phyloP scores from a whole-genome alignment of 169 alveolate species.

The Cryptosporidium canis region DNA sequence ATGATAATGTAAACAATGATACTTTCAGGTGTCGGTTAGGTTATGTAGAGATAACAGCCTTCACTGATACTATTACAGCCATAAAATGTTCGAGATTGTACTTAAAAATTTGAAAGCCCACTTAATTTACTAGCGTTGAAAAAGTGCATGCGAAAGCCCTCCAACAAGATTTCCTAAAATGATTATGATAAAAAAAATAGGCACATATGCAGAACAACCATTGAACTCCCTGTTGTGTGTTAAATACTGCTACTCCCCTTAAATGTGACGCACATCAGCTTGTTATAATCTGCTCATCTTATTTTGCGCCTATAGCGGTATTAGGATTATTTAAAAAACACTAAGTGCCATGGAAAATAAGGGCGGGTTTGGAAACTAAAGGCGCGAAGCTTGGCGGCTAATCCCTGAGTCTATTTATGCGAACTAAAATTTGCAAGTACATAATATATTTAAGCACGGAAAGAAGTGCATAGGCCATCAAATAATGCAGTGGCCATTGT shows the following conservation, averaged over 20 bases:
- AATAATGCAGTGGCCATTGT: constrained; percentile 55
- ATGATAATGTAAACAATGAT: too few species aligned
- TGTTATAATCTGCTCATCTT: neutral
- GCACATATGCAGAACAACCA: neutral
- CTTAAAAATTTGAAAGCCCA: neutral
- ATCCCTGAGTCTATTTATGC: constrained; percentile 50
- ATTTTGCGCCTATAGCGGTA: constrained; percentile 52
- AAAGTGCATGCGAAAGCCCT: neutral
- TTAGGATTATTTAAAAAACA: neutral
- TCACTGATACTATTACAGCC: neutral
- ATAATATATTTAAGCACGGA: constrained; percentile 19
- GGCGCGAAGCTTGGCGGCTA: constrained; percentile 4
- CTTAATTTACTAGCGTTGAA: neutral
- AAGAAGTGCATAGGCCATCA: constrained; percentile 11
- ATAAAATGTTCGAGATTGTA: neutral
- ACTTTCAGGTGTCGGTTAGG: neutral
- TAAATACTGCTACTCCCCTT: neutral
- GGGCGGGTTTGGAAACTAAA: constrained; percentile 19
- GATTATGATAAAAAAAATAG: neutral
- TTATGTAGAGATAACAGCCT: neutral
- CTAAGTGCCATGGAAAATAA: constrained; percentile 13
- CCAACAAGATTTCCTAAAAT: neutral
- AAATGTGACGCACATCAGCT: neutral
- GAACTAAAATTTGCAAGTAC: constrained; percentile 59
- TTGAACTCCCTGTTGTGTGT: neutral